Evolutionary conservation across 2,329 filamentous ascomycete species (phyloP).

Genomic region (Endothia cerciana): DNA sequence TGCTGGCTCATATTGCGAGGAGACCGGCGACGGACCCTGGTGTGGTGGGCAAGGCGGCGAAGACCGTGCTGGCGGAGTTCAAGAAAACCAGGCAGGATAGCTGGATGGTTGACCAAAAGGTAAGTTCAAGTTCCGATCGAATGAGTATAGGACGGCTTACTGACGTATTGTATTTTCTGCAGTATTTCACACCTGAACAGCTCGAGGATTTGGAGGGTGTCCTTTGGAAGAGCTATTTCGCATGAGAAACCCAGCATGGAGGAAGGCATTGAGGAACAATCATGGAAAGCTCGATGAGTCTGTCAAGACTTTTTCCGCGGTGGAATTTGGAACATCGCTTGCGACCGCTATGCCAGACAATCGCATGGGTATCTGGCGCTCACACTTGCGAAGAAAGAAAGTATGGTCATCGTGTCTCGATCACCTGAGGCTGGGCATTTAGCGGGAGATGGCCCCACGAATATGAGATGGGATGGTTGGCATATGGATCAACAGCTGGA

Average conservation of each 20-base stretch:
- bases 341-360: neutral
- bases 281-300: neutral
- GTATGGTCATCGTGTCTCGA: neutral
- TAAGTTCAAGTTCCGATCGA: conserved; percentile 49
- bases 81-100: conserved; percentile 99
- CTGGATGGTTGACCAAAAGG: conserved; percentile 97
- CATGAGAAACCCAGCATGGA: conserved; percentile 54
- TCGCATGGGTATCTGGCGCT: neutral
- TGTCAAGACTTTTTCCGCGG: neutral
- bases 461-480: neutral
- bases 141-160: conserved; percentile 18
- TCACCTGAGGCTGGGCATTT: neutral
- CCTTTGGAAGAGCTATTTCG: conserved; percentile 99
- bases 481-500: neutral
- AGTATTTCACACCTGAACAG: conserved; percentile 89
- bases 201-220: conserved; percentile 95
- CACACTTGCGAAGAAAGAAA: neutral
- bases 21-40: conserved; percentile 87
- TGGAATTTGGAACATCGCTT: neutral
- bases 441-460: neutral
- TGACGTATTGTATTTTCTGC: conserved; percentile 36
- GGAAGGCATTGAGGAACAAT: neutral
- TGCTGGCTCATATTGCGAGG: conserved; percentile 81
- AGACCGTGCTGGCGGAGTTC: conserved; percentile 92
- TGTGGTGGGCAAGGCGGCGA: conserved; percentile 93